Evolutionary conservation across 176 grass and related monocot species (phyloP), one percentile per base, ranked within the genome.

Genomic region (Aegilops speltoides): DNA sequence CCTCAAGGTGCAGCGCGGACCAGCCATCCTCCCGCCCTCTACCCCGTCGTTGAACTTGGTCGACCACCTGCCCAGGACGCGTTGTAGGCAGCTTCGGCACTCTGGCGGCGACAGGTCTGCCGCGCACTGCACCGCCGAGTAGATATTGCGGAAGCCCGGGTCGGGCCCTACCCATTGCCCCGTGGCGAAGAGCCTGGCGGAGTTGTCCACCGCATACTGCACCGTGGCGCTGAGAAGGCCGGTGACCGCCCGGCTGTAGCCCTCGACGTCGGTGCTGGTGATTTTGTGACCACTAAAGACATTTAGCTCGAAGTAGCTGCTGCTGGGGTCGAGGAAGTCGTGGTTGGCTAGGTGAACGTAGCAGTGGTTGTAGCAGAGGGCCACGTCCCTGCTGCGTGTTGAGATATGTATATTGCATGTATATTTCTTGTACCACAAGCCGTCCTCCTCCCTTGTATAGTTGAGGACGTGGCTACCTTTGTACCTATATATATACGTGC

Each of bases 1-100:
- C 63, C 93, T 85, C 3, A 91, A 32, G 80, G 79, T 85, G 84
- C 91, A 95, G 13, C 88, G 19, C 4, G 82, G 7, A 4, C 86
- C 93, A 3, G 41, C 32, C 5, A 89, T 45, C 67, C 86, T 87
- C 88, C 33, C 33, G 33, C 33, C 33, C 33, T 34, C 33, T 6
- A 34, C 33, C 33, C 33, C 33, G 33, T 34, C 33, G 5, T 34
- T 0, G 33, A 88, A 77, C 7, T 5, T 2, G 11, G 76, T 22
- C 25, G 85, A 82, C 52, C 86, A 87, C 71, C 10, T 0, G 17
- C 22, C 36, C 10, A 83, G 5, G 15, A 88, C 15, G 17, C 32
- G 76, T 2, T 43, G 10, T 11, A 84, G 82, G 19, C 82, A 84
- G 0, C 7, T 76, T 0, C 10, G 82, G 71, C 82, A 84, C 24